Evolutionary conservation across 2,329 filamentous ascomycete genomes (phyloP).

Genomic region (Arthrobotrys iridis): DNA sequence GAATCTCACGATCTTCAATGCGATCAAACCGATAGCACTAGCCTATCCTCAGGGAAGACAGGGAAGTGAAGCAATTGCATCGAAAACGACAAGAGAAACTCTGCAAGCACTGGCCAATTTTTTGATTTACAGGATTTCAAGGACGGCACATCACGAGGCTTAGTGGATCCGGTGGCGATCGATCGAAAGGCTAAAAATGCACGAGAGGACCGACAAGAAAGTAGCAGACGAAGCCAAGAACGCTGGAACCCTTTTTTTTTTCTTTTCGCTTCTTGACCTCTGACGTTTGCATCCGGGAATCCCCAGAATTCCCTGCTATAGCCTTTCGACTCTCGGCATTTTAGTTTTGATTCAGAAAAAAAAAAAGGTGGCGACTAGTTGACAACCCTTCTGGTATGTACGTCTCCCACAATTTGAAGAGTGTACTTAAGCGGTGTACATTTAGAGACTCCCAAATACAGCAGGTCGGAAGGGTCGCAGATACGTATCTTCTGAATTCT

Average conservation of each 20-base stretch:
- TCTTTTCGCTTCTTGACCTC: neutral
- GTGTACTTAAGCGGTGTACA: too few relatives aligned
- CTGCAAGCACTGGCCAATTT: slow-evolving; percentile 1
- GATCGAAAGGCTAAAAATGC: slow-evolving; percentile 25
- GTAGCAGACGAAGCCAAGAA: neutral
- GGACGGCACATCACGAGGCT: slow-evolving; percentile 46
- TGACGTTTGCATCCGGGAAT: slow-evolving; percentile 16
- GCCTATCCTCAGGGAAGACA: neutral
- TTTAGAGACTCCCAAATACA: neutral
- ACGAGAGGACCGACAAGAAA: neutral
- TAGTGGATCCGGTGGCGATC: slow-evolving; percentile 44
- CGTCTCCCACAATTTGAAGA: too few relatives aligned
- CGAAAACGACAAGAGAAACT: neutral
- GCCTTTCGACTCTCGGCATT: neutral
- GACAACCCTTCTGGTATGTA: neutral
- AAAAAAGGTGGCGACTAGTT: neutral
- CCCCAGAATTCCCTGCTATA: slow-evolving; percentile 2
- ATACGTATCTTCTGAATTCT: neutral
- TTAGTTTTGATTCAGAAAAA: slow-evolving; percentile 1
- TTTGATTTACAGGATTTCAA: slow-evolving; percentile 43
- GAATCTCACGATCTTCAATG: slow-evolving; percentile 31
- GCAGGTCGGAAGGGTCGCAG: neutral
- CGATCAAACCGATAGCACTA: neutral
- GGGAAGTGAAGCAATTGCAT: neutral
- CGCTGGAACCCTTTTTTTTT: neutral